Evolutionary conservation across 1,284 basidiomycete species (phyloP).

Genomic region (Athelia psychrophila): DNA sequence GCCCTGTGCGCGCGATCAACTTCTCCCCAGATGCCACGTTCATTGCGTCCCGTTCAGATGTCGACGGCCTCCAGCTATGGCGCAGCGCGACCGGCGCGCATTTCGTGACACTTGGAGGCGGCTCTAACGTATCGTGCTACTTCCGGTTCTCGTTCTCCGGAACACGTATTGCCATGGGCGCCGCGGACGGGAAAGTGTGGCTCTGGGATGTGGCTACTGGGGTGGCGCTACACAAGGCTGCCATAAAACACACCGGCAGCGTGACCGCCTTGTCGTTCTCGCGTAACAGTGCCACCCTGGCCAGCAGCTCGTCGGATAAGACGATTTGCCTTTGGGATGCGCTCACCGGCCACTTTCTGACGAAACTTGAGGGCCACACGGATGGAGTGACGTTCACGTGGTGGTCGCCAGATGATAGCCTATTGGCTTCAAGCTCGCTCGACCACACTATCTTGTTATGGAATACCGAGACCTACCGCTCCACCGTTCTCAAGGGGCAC

Average conservation of each 20-base stretch:
- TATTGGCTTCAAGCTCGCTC: constrained; percentile 2
- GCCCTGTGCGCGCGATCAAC: constrained; percentile 12
- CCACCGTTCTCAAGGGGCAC: constrained; percentile 6
- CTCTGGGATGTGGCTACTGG: constrained; percentile 21
- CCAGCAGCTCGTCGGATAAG: constrained; percentile 18
- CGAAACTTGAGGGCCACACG: neutral
- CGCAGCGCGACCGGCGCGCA: constrained; percentile 15
- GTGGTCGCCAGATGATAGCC: constrained; percentile 5
- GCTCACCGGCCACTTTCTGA: constrained; percentile 6
- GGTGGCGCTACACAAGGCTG: constrained; percentile 9
- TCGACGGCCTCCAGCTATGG: constrained; percentile 18
- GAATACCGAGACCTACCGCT: neutral
- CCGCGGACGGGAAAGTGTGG: constrained; percentile 11
- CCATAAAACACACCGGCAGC: neutral
- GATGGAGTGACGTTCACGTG: neutral
- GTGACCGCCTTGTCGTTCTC: neutral
- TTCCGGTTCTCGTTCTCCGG: constrained; percentile 21
- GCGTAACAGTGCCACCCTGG: neutral
- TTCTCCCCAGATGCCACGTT: constrained; percentile 14
- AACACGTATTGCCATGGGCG: constrained; percentile 15
- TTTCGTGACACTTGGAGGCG: constrained; percentile 10
- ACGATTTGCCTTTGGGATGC: constrained; percentile 13
- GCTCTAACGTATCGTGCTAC: constrained; percentile 10
- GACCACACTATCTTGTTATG: constrained; percentile 7
- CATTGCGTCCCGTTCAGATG: constrained; percentile 15